Base-by-base conservation (phyloP, 106 monocot species). In the Ottelia alismoides region DNA sequence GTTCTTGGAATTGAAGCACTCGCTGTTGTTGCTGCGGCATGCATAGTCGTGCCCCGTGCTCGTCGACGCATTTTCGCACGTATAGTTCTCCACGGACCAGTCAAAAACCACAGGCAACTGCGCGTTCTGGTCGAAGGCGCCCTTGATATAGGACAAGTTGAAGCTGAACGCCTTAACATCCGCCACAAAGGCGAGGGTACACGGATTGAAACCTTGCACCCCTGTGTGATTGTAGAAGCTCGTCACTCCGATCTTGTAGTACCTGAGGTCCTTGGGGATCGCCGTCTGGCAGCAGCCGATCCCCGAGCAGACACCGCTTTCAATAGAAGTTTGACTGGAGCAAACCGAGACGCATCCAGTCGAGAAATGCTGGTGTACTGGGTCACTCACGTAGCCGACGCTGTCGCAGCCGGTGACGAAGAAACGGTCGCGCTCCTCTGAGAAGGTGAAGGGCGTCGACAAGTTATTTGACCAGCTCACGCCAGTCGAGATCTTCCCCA, bases 291-390 rank as follows among this genome's bases (percentile, higher is more conserved):
- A 79, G 61, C 79, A 74, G 21, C 74, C 74, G 11, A 69, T 32
- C 22, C 79, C 79, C 16, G 69, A 61, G 65, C 79, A 79, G 6
- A 61, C 52, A 16, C 69, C 84, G 32, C 69, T 73, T 16, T 19
- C 21, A 49, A 55, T 11, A 40, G 2, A 30, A 1, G 16, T 11
- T 9, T 2, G 11, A 14, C 28, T 26, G 20, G 22, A 20, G 65
- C 81, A 81, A 22, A 62, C 19, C 7, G 81, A 65, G 10, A 70
- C 22, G 55, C 81, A 81, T 1, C 72, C 81, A n/a, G 57, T 72
- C 11, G 65, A 32, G 20, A 53, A 72, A 20, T 30, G 40, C 20
- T 12, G 11, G 29, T 43, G 22, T 2, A 23, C 11, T 10, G 7
- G 4, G 6, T 21, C 31, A 21, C 21, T 4, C 11, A 44, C 21